Evolutionary conservation across 495 filamentous ascomycete species (phyloP), one percentile per base, ranked within the genome.

Genomic region (Daldinia concentrica): DNA sequence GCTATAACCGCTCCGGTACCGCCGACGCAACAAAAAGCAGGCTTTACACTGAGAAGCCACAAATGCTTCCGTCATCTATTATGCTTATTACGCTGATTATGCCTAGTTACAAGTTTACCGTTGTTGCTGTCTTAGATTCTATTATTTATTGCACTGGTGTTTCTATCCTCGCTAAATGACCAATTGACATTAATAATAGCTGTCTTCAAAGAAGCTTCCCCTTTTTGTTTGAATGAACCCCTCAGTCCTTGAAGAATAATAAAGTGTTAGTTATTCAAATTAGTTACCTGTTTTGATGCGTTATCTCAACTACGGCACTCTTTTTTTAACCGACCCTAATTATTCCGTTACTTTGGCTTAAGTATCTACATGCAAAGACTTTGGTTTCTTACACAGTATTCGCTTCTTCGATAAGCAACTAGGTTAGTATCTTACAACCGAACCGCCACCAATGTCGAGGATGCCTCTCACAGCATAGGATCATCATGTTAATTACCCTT

Each of bases 401-500:
- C 0, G 12, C 9, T 3, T 34, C 32, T 34, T 34, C 11, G 9
- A 41, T 15, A 41, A 41, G 37, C 12, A 41, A 41, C 37, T 41
- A 6, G 36, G 14, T 56, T 26, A 15, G 29, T 29, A 52, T 39
- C 60, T 39, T 55, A 52, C 45, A 66, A 24, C 32, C 32, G 45
- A 66, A 11, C 41, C 56, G 64, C 56, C 64, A 66, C 64, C 64
- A 30, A 41, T 22, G 22, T 32, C 32, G 22, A 17, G 27, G 34
- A 55, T 54, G 39, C 24, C 56, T 60, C 37, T 60, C 43, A 32
- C 41, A 34, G 37, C 17, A 50, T 50, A 5, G 39, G 34, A 60
- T 61, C 48, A 37, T 34, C 56, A 19, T 6, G 12, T 36, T 57
- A 34, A 39, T 39, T 17, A 17, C 24, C 64, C n/a, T 39, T 30